Base-by-base conservation (phyloP, 1,139 yeast genomes). In the Yamadazyma spencermartinsiae region DNA sequence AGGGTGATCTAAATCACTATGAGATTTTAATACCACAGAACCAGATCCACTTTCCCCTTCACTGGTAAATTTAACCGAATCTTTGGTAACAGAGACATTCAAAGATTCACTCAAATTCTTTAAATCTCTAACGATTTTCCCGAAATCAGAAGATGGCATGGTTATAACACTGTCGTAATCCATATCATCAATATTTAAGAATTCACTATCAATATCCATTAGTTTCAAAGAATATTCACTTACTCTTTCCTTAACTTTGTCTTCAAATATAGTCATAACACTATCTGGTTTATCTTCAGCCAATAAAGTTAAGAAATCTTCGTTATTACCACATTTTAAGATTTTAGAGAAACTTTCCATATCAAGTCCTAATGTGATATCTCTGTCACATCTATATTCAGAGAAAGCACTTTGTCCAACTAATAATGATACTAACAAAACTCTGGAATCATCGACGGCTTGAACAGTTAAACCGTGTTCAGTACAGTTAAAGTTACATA, bases 391-490 rank as follows among this genome's bases (percentile, higher is more conserved):
- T 74, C 99, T 82, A 73, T 86, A 92, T 51, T 86, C 92, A 44
- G 80, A 75, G 70, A 92, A 92, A n/a, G 95, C 94, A 48, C 87
- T 90, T 51, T 83, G 80, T 41, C 95, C 96, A 52, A 92, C 85
- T 55, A 86, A 79, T 52, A 92, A 73, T 11, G 96, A 86, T 32
- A 92, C 96, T 51, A 92, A 76, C 49, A 92, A 80, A 45, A 92
- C 97, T 74, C 97, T 88, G 25, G 98, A 89, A 59, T 89, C 95
- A 66, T 92, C 99, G 54, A 92, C 95, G 16, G 98, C 98, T 70
- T 92, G 98, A 17, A 94, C 94, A 14, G 95, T 86, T 55, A 92
- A 84, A 48, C 99, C 99, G 49, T 83, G 80, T 63, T 87, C 95
- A 15, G 95, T 81, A 69, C 98, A 92, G 68, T 90, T 95, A 74